Conservation (phyloP, 169 alveolate genomes). For the Cryptosporidium bovis region DNA sequence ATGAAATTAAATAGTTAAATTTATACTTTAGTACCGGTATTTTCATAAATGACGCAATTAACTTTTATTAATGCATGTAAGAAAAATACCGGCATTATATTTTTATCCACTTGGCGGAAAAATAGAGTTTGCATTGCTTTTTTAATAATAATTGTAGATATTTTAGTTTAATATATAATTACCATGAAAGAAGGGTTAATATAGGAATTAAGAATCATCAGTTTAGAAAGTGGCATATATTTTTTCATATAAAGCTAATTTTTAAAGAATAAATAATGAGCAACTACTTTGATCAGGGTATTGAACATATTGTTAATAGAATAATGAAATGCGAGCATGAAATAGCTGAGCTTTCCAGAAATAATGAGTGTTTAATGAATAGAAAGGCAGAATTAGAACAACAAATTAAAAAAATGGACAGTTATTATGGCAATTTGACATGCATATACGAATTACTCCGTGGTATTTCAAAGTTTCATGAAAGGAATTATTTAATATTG, state of each 20-base stretch:
- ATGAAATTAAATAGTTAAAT: neutral
- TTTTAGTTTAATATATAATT: no score
- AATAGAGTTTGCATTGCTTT: neutral
- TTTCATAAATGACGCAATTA: constrained; percentile 40
- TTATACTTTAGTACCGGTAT: neutral
- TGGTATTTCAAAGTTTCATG: constrained; percentile 25
- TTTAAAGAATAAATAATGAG: constrained; percentile 8
- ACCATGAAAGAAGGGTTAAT: no score
- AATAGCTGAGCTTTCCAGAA: neutral
- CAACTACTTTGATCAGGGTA: constrained; percentile 23
- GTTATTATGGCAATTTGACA: neutral
- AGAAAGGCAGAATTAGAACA: constrained; percentile 7
- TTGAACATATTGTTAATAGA: constrained; percentile 16
- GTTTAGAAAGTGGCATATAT: no score
- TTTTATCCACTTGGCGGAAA: constrained; percentile 4
- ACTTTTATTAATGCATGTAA: constrained; percentile 30
- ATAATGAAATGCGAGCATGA: constrained; percentile 37
- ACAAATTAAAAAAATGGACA: neutral
- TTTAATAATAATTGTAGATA: neutral
- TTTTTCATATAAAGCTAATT: no score
- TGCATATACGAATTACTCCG: constrained; percentile 7
- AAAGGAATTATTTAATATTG: neutral
- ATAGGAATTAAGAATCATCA: neutral
- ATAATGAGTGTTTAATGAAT: neutral
- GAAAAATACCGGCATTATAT: constrained; percentile 28